Percentiles rank a stretch among this genome's conserved stretches.
These are phyloP conservation scores for Plasmodium sp. DNA, from an alignment of 169 alveolate genomes.

Conservation along the genomic window DNA sequence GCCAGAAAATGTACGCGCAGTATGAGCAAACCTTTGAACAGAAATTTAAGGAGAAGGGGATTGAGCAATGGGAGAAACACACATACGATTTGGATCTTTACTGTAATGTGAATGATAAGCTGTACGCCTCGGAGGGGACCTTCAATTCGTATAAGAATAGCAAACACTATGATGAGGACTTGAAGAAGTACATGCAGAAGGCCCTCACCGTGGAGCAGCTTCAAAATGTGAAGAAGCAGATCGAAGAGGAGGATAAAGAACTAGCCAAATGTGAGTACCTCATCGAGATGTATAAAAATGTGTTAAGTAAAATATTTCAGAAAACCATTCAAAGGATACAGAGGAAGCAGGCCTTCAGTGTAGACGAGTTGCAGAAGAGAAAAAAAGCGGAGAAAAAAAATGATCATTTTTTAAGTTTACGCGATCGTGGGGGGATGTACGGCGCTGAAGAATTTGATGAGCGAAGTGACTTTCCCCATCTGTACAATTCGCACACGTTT, in stretches of 20 bases:
- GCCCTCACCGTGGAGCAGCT: conserved; percentile 79
- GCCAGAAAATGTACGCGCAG: conserved; percentile 73
- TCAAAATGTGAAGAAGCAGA: conserved; percentile 77
- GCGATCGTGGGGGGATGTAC: neutral
- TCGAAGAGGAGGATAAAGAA: conserved; percentile 78
- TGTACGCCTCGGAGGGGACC: conserved; percentile 89
- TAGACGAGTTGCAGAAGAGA: conserved; percentile 34
- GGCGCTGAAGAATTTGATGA: neutral
- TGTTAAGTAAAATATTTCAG: conserved; percentile 88
- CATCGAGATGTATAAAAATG: conserved; percentile 86
- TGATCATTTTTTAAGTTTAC: conserved; percentile 17
- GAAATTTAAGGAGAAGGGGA: conserved; percentile 76
- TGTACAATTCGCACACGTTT: conserved; percentile 73
- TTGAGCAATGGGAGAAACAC: conserved; percentile 85
- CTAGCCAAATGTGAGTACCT: conserved; percentile 90
- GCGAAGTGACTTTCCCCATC: conserved; percentile 19
- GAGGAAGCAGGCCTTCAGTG: conserved; percentile 87
- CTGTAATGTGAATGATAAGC: conserved; percentile 83
- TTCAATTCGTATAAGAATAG: conserved; percentile 86
- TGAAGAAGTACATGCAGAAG: conserved; percentile 90
- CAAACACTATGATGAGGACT: conserved; percentile 89
- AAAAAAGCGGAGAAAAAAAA: neutral
- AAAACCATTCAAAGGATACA: conserved; percentile 90
- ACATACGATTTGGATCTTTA: conserved; percentile 83
- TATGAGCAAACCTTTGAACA: conserved; percentile 82